Evolutionary conservation across 2,329 filamentous ascomycete genomes (phyloP).

Genomic region (Trichoderma simmonsii): DNA sequence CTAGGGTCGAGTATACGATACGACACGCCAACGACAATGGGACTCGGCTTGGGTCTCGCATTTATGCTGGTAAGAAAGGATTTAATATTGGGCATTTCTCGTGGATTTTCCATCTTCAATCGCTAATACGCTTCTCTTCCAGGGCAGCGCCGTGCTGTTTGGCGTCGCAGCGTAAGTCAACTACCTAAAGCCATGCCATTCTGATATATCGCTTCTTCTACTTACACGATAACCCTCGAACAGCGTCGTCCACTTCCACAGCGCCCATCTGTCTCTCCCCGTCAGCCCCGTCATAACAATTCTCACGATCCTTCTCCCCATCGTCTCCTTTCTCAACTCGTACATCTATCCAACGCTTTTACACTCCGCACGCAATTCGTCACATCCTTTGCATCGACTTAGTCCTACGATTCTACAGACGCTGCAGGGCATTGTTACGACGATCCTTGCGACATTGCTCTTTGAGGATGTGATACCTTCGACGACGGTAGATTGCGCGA

Average conservation of each 20-base stretch:
- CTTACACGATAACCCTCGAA: neutral
- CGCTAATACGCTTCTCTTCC: neutral
- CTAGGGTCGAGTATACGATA: neutral
- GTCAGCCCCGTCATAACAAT: constrained; percentile 36
- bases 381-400: constrained; percentile 24
- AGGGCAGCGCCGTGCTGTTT: constrained; percentile 33
- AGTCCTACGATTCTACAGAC: constrained; percentile 38
- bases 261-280: constrained; percentile 40
- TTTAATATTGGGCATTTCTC: neutral
- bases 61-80: constrained; percentile 31
- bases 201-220: neutral
- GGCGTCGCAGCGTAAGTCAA: constrained; percentile 31
- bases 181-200: neutral
- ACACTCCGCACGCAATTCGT: constrained; percentile 25
- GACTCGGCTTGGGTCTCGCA: constrained; percentile 28
- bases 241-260: constrained; percentile 41
- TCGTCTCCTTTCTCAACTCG: constrained; percentile 38
- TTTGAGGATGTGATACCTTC: constrained; percentile 36
- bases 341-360: constrained; percentile 35
- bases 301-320: constrained; percentile 39
- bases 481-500: constrained; percentile 43
- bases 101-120: constrained; percentile 2
- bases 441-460: constrained; percentile 46
- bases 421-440: constrained; percentile 41
- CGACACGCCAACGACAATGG: neutral